Evolutionary conservation across 495 filamentous ascomycete species (phyloP), one percentile per base, ranked within the genome.

Genomic region (Venustampulla echinocandica): DNA sequence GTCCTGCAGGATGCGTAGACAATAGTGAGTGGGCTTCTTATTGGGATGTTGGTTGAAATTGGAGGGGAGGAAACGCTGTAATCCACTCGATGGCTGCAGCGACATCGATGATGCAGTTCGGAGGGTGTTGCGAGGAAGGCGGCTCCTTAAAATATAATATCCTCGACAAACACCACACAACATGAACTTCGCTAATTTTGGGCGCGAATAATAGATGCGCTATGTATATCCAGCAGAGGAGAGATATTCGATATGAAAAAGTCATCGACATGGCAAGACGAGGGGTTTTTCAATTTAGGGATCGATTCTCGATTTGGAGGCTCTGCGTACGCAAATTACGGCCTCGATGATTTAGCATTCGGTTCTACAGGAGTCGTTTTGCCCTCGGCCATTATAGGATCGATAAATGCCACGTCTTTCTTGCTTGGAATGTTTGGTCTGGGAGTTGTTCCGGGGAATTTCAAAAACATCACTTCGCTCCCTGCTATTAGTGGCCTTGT

Each of bases 371-470:
- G 67, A 23, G 64, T 54, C 47, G 61, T 59, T 28, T 57, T 59
- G 20, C 62, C 64, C 14, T 69, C 66, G 24, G 58, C 67, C 21
- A 67, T 73, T 54, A 67, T 69, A 32, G 65, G 66, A 52, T 65
- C 67, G 17, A 68, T 79, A 51, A 78, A 68, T 38, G 68, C 72
- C 25, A 75, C 73, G 11, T 57, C 65, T 37, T 79, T 76, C 50
- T 79, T 71, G 49, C 59, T 77, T 14, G 80, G 81, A 14, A 69
- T 65, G 30, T 66, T 84, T 39, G 80, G 80, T 10, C 47, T 85
- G 10, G 74, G 70, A 3, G 65, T 68, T 10, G 68, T 61, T 14
- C 64, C 61, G 7, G 70, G 68, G 40, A 63, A 51, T 21, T 71
- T 74, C 33, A 58, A 61, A 21, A 34, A 53, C 20, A 63, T 63